Base-by-base conservation (phyloP, 2,329 filamentous ascomycete species). In the Ophiocordyceps robertsii region DNA sequence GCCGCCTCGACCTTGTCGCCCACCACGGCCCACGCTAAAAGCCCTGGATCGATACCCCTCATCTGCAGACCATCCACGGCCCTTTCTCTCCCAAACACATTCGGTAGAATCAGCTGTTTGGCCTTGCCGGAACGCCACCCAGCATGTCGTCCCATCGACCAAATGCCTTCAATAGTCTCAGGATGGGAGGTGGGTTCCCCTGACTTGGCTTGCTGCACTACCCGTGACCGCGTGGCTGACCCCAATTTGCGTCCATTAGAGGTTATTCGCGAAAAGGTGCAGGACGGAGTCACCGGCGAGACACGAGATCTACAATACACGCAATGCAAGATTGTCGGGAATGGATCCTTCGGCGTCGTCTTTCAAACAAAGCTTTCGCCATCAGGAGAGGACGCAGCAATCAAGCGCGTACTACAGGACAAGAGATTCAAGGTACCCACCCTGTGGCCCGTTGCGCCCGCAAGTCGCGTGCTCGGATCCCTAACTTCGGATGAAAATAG, bases 291-390 rank as follows among this genome's bases (percentile, higher is more conserved):
- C 52, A 98, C 92, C 13, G 92, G 92, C 56, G 92, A 98, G 65
- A 94, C 88, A 56, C 83, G 86, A 64, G 92, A 98, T 58, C 80
- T 98, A 68, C 87, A 94, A 63, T 98, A 98, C 66, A 96, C 92
- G 44, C 92, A 96, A 63, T 96, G 90, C 73, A 98, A 98, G 71
- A 96, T 98, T 57, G 92, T 98, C 39, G 92, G 92, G 63, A 98
- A 98, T 69, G 92, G 92, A 53, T 96, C 90, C 31, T 98, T 98
- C 55, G 92, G 92, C 51, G 90, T 98, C 40, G 92, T 98, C 51
- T 98, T 98, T 66, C 92, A 98, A 70, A 98, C 92, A 44, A 96
- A 96, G 71, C 77, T 98, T 56, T 90, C 90, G 47, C 92, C 92
- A n/a, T 92, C 85, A 49, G 90, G 90, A 50, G 92, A 98, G 66